Percentiles rank a stretch among this genome's conserved stretches.
Conservation (phyloP, 441 rosid species). For the Mallotus repandus region DNA sequence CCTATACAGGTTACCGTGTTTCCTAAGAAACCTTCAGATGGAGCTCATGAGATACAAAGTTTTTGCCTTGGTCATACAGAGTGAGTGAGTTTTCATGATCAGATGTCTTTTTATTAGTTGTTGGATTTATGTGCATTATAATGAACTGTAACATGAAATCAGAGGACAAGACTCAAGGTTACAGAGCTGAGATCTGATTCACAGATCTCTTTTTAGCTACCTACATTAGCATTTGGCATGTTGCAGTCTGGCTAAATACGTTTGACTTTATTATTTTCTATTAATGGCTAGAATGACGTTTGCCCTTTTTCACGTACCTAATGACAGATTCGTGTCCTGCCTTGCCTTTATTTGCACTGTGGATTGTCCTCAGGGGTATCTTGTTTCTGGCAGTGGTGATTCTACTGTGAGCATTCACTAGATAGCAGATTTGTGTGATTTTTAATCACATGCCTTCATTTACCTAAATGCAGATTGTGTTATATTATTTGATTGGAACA, state of each 20-base stretch:
- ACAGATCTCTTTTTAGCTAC: neutral
- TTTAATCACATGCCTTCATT: constrained; percentile 4
- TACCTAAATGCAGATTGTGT: neutral
- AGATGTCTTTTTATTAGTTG: neutral
- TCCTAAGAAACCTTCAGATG: constrained; percentile 75
- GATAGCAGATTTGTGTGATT: constrained; percentile 12
- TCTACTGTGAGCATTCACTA: constrained; percentile 60
- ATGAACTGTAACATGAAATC: neutral
- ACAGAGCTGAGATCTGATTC: neutral
- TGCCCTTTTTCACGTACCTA: constrained; percentile 11
- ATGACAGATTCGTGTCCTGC: constrained; percentile 74
- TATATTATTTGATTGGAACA: constrained; percentile 20
- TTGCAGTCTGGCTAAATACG: neutral
- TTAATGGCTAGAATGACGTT: constrained; percentile 1
- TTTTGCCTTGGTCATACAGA: constrained; percentile 95
- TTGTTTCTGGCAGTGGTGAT: constrained; percentile 95
- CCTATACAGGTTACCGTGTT: constrained; percentile 65
- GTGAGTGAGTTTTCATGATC: constrained; percentile 55
- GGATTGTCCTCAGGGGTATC: constrained; percentile 59
- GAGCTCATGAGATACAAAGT: constrained; percentile 92
- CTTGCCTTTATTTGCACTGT: constrained; percentile 54
- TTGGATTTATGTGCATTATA: neutral
- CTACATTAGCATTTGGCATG: neutral
- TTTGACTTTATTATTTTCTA: neutral
- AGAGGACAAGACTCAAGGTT: neutral